These are phyloP conservation scores for Zoysia pacifica DNA, from an alignment of 176 grass and related monocot species.

Conservation along the genomic window DNA sequence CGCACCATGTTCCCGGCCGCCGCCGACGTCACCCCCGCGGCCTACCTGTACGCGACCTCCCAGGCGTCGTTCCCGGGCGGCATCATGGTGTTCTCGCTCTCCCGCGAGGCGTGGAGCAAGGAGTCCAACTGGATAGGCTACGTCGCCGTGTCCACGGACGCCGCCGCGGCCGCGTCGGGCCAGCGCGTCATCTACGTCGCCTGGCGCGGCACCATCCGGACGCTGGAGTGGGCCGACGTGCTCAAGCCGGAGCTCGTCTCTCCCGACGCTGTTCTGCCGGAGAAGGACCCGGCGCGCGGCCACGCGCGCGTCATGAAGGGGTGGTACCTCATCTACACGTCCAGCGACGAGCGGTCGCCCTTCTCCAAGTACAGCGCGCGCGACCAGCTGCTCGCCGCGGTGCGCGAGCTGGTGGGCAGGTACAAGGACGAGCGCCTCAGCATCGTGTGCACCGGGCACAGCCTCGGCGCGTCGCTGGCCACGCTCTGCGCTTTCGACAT, in stretches of 20 bases:
- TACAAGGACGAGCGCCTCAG: conserved; percentile 66
- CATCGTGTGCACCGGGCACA: conserved; percentile 82
- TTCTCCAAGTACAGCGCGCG: conserved; percentile 70
- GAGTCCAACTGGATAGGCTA: conserved; percentile 96
- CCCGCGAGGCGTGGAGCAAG: conserved; percentile 85
- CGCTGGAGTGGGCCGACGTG: conserved; percentile 79
- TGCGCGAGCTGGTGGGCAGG: conserved; percentile 55
- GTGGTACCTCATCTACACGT: conserved; percentile 82
- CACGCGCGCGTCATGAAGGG: conserved; percentile 74
- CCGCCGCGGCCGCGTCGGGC: conserved; percentile 49
- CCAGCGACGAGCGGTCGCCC: conserved; percentile 55
- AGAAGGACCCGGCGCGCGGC: conserved; percentile 8
- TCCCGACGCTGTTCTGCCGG: conserved; percentile 57
- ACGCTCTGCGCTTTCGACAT: conserved; percentile 78
- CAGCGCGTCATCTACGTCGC: conserved; percentile 77
- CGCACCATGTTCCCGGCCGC: conserved; percentile 56
- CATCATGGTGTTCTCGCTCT: conserved; percentile 60
- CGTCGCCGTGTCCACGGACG: conserved; percentile 66
- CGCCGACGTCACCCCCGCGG: conserved; percentile 48
- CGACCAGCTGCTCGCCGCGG: conserved; percentile 59
- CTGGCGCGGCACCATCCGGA: conserved; percentile 82
- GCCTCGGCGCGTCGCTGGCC: conserved; percentile 81
- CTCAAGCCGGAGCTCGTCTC: conserved; percentile 59
- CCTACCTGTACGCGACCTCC: conserved; percentile 78
- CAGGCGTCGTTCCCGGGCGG: conserved; percentile 38